These are phyloP conservation scores for Aureobasidium sp. DNA, from an alignment of 2,329 filamentous ascomycete genomes.

Conservation along the genomic window DNA sequence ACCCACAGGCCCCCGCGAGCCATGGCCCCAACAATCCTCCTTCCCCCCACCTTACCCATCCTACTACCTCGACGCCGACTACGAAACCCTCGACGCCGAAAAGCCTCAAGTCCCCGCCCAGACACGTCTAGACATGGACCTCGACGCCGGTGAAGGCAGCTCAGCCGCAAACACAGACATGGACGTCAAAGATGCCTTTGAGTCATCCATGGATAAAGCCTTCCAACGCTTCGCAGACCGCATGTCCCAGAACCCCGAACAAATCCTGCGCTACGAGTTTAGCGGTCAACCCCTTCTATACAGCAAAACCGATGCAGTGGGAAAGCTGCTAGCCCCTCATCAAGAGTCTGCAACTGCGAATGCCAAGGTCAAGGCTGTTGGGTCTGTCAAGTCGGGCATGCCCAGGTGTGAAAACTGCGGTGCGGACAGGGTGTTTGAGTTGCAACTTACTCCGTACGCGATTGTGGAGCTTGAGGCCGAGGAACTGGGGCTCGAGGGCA, in stretches of 20 bases:
- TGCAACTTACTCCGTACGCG: conserved; percentile 84
- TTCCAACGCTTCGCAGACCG: conserved; percentile 48
- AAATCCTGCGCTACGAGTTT: conserved; percentile 46
- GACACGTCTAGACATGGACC: conserved; percentile 36
- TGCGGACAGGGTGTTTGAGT: conserved; percentile 70
- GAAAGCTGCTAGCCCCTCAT: conserved; percentile 49
- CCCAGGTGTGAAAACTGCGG: conserved; percentile 75
- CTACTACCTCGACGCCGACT: conserved; percentile 81
- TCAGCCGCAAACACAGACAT: conserved; percentile 27
- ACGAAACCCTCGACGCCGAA: conserved; percentile 69
- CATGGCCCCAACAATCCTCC: conserved; percentile 64
- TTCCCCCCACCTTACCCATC: conserved; percentile 67
- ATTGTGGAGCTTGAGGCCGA: conserved; percentile 80
- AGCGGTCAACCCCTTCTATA: conserved; percentile 60
- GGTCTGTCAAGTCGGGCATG: conserved; percentile 43
- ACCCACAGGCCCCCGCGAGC: conserved; percentile 41
- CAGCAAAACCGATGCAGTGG: conserved; percentile 67
- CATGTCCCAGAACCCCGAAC: conserved; percentile 44
- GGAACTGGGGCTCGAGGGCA: conserved; percentile 64
- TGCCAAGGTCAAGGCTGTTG: conserved; percentile 27
- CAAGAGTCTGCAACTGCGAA: conserved; percentile 18
- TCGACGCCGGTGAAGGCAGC: conserved; percentile 24
- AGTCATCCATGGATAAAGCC: conserved; percentile 42
- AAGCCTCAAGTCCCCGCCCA: conserved; percentile 44
- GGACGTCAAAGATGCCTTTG: conserved; percentile 42